Evolutionary conservation across 768 basidiomycete species (phyloP).

Genomic region (Psilocybe sp.): DNA sequence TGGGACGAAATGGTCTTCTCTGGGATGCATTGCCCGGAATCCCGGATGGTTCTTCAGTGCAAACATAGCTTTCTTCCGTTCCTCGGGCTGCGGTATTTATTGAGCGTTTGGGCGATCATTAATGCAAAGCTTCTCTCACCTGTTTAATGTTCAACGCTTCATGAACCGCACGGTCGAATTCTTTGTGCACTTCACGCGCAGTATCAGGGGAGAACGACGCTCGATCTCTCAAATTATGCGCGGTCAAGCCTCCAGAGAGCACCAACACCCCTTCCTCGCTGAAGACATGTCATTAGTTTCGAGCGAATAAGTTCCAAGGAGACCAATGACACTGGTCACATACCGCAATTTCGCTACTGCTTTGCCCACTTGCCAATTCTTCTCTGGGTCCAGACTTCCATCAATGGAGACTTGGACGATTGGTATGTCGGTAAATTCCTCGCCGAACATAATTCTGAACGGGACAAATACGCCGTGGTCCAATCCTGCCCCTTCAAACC

Average conservation of each 20-base stretch:
- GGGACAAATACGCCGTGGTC: slow-evolving; percentile 84
- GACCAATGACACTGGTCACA: slow-evolving; percentile 14
- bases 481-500: slow-evolving; percentile 60
- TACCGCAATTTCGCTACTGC: slow-evolving; percentile 59
- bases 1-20: slow-evolving; percentile 81
- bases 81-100: slow-evolving; percentile 34
- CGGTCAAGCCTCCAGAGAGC: slow-evolving; percentile 66
- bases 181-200: slow-evolving; percentile 45
- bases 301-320: slow-evolving; percentile 12
- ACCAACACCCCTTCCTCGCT: slow-evolving; percentile 67
- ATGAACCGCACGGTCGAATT: slow-evolving; percentile 59
- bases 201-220: slow-evolving; percentile 46
- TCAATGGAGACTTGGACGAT: slow-evolving; percentile 73
- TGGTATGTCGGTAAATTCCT: slow-evolving; percentile 57
- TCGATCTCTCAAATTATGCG: slow-evolving; percentile 64
- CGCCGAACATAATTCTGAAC: slow-evolving; percentile 76
- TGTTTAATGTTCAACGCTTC: slow-evolving; percentile 48
- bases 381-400: slow-evolving; percentile 51
- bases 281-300: slow-evolving; percentile 9
- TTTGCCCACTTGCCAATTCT: slow-evolving; percentile 64
- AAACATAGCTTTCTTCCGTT: slow-evolving; percentile 54
- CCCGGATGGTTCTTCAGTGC: slow-evolving; percentile 53
- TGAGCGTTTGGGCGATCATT: slow-evolving; percentile 5
- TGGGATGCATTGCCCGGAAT: slow-evolving; percentile 69
- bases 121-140: slow-evolving; percentile 33